Percentiles rank a stretch among this genome's conserved stretches.
Evolutionary conservation across 2,329 filamentous ascomycete species (phyloP).

Genomic region (Arthroderma sp.): DNA sequence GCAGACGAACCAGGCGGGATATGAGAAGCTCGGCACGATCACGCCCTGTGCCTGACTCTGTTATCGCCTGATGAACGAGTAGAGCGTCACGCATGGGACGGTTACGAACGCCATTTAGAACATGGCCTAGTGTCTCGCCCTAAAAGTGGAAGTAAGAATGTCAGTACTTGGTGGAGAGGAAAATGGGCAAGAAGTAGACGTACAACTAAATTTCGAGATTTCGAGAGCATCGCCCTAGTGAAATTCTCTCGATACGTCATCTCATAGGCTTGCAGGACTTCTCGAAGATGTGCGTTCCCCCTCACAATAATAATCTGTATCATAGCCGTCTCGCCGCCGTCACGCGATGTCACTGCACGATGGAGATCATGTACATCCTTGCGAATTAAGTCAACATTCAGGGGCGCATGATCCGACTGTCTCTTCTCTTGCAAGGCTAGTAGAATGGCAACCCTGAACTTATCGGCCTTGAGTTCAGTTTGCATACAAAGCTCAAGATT

Average conservation of each 20-base stretch:
- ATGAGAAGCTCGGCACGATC: slow-evolving; percentile 81
- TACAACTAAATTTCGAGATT: slow-evolving; percentile 86
- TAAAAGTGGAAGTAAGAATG: slow-evolving; percentile 29
- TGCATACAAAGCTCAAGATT: slow-evolving; percentile 75
- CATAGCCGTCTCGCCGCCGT: slow-evolving; percentile 80
- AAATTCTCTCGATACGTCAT: slow-evolving; percentile 65
- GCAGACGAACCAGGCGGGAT: slow-evolving; percentile 71
- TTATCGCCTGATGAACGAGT: slow-evolving; percentile 80
- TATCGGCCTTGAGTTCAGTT: slow-evolving; percentile 85
- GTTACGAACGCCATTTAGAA: slow-evolving; percentile 94
- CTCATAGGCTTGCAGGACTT: slow-evolving; percentile 69
- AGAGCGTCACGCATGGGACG: slow-evolving; percentile 85
- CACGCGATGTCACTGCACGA: slow-evolving; percentile 54
- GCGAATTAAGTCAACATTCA: slow-evolving; percentile 51
- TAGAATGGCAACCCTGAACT: slow-evolving; percentile 82
- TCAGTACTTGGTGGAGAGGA: slow-evolving; percentile 9
- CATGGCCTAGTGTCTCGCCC: slow-evolving; percentile 89
- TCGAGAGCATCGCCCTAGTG: slow-evolving; percentile 71
- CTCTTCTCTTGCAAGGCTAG: slow-evolving; percentile 69
- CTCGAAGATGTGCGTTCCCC: slow-evolving; percentile 68
- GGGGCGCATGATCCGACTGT: slow-evolving; percentile 65
- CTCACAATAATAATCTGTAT: slow-evolving; percentile 69
- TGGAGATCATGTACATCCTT: slow-evolving; percentile 64
- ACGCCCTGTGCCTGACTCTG: slow-evolving; percentile 54
- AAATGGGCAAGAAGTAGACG: slow-evolving; percentile 32